Base-by-base conservation (phyloP, 768 basidiomycete genomes). In the Russula earlei region DNA sequence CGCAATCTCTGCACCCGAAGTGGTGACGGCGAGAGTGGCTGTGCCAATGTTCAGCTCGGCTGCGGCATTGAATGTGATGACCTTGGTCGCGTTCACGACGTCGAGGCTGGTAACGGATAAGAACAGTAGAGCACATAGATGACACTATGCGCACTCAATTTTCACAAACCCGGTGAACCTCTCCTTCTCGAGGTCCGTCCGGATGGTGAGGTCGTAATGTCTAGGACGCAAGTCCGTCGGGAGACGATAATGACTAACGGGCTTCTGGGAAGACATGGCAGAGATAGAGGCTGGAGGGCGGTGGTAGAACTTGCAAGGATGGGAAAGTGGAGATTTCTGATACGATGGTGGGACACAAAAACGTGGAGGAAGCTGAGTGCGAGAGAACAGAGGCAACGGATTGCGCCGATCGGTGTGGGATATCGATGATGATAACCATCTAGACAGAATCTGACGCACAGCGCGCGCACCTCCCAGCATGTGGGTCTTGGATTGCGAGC, bases 151-250 rank as follows among this genome's bases (percentile, higher is more conserved):
- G 51, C 58, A 81, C 89, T 79, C 74, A 65, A 88, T 80, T 61
- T 81, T 81, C 47, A 85, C 87, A 37, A 83, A 75, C 41, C 95
- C 95, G 41, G 80, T 74, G 68, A 92, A 98, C 10, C 72, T 77
- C 57, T 82, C 76, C n/a, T 75, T 76, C 54, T 85, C 77, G 50
- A 97, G 80, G 71, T 97, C 90, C 3, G 91, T 93, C 65, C 79
- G 81, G 66, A 93, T 71, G 44, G 81, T 81, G 48, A 92, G 66
- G 62, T 88, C 84, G 69, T 93, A 94, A 67, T 92, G 88, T 7
- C 69, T 76, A 12, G 89, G 84, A 63, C 76, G 80, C 52, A 87
- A 78, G 60, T 82, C 71, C 1, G 75, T 74, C 19, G 87, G 86
- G 51, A 91, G 78, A 63, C 87, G 82, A 64, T 79, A 70, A 33